Conservation (phyloP, 1,284 basidiomycete genomes). For the Melanopsichium pennsylvanicum region DNA sequence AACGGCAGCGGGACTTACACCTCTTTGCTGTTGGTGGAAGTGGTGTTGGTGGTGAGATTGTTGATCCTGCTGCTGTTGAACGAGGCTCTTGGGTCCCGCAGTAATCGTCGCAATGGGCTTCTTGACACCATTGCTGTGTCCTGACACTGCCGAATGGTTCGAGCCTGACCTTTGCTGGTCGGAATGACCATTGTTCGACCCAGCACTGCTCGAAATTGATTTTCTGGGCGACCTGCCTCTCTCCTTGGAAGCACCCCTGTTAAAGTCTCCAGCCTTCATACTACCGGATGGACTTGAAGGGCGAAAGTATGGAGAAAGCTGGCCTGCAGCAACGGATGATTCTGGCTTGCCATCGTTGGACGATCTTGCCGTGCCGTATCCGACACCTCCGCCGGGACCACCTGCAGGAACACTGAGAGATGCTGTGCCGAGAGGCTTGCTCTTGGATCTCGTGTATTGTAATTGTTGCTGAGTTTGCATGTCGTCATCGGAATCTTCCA, state of each 20-base stretch:
- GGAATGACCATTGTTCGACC: neutral
- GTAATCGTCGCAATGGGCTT: slow-evolving; percentile 39
- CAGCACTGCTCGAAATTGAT: slow-evolving; percentile 5
- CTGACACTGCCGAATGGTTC: slow-evolving; percentile 16
- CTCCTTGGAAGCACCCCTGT: slow-evolving; percentile 23
- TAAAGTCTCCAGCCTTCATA: slow-evolving; percentile 50
- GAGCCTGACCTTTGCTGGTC: slow-evolving; percentile 10
- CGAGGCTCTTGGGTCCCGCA: slow-evolving; percentile 35
- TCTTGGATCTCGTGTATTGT: slow-evolving; percentile 38
- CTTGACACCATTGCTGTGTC: slow-evolving; percentile 10
- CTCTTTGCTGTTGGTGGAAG: neutral
- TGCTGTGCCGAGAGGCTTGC: slow-evolving; percentile 31
- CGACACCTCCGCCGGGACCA: slow-evolving; percentile 55
- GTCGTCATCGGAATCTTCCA: slow-evolving; percentile 42
- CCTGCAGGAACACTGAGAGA: slow-evolving; percentile 56
- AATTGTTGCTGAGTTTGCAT: slow-evolving; percentile 17
- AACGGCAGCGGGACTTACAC: slow-evolving; percentile 5
- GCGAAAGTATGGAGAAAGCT: slow-evolving; percentile 20
- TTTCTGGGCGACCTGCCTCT: slow-evolving; percentile 31
- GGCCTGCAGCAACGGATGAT: slow-evolving; percentile 2
- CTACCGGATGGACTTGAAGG: slow-evolving; percentile 30
- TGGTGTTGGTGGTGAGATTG: slow-evolving; percentile 2
- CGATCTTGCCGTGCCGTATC: slow-evolving; percentile 50
- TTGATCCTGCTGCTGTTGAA: slow-evolving; percentile 22
- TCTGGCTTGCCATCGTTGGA: slow-evolving; percentile 57